A percentile compares a stretch with the other conserved stretches of the same genome.
phyloP scores from a whole-genome alignment of 2,329 filamentous ascomycete genomes.

The Tolypocladium inflatum region DNA sequence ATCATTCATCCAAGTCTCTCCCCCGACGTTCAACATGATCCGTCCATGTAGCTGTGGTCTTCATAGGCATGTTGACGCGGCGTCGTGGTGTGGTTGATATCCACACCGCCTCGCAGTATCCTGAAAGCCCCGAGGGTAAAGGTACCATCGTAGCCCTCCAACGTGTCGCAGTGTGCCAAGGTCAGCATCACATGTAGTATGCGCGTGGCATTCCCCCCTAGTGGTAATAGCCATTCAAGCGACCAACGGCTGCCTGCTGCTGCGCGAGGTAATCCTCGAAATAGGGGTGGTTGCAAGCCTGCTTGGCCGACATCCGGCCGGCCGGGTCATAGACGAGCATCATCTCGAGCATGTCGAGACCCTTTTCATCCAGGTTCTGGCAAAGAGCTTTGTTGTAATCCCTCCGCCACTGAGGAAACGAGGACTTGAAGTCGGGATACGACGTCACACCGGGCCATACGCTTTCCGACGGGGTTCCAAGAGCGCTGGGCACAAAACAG shows the following conservation, averaged over 20 bases:
- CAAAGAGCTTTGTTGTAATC: conserved; percentile 59
- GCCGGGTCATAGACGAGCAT: conserved; percentile 85
- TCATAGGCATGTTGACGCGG: neutral
- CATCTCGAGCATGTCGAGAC: conserved; percentile 56
- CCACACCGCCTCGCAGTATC: conserved; percentile 7
- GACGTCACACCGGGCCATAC: conserved; percentile 89
- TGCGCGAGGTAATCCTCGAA: conserved; percentile 42
- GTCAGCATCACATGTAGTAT: neutral
- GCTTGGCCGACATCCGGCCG: conserved; percentile 80
- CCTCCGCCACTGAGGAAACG: conserved; percentile 84
- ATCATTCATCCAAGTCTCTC: neutral
- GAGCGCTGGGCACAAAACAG: conserved; percentile 36
- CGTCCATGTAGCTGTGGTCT: neutral
- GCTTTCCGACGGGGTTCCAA: conserved; percentile 75
- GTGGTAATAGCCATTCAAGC: conserved; percentile 26
- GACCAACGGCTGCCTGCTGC: conserved; percentile 16
- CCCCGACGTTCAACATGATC: neutral
- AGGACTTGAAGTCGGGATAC: conserved; percentile 87
- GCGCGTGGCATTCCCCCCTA: conserved; percentile 15
- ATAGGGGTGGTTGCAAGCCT: conserved; percentile 76
- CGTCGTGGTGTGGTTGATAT: neutral
- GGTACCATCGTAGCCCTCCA: neutral
- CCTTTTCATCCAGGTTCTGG: conserved; percentile 61
- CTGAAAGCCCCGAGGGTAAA: conserved; percentile 8
- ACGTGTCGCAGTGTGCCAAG: neutral